Conservation (phyloP, 805 yeast species). For the Candida glaebosa region DNA sequence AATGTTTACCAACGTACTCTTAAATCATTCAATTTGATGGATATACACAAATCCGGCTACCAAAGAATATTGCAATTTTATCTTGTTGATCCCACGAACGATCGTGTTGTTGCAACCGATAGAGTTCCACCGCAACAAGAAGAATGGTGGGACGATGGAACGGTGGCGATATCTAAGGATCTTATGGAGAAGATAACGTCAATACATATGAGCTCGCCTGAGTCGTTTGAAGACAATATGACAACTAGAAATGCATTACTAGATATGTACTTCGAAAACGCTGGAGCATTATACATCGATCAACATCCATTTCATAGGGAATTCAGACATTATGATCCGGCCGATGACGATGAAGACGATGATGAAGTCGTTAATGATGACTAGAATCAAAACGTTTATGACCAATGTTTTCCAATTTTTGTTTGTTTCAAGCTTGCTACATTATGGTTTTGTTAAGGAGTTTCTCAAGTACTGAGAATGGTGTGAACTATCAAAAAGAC, state of each 20-base stretch:
- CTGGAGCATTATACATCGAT: too few species aligned
- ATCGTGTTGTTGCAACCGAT: constrained; percentile 22
- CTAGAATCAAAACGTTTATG: too few species aligned
- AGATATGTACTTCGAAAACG: too few species aligned
- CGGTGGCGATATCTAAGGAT: constrained; percentile 4
- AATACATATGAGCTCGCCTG: constrained; percentile 15
- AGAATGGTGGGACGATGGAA: constrained; percentile 26
- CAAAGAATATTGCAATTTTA: constrained; percentile 39
- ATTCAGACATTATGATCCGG: too few species aligned
- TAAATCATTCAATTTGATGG: constrained; percentile 33
- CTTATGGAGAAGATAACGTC: constrained; percentile 5
- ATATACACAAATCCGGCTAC: constrained; percentile 32
- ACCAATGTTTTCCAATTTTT: too few species aligned
- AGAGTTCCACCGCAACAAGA: constrained; percentile 38
- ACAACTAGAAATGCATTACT: constrained; percentile 25
- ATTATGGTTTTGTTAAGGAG: too few species aligned
- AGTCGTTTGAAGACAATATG: constrained; percentile 21
- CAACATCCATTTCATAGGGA: too few species aligned
- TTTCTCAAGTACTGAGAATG: too few species aligned
- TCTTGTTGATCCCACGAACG: constrained; percentile 32
- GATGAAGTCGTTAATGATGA: too few species aligned
- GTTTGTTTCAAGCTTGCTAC: too few species aligned
- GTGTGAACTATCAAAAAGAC: too few species aligned
- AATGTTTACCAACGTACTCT: constrained; percentile 38
- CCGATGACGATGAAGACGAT: too few species aligned